A percentile compares a stretch with the other conserved stretches of the same genome.
These are phyloP conservation scores for Ormosia emarginata DNA, from an alignment of 306 rosid genomes.

Conservation along the genomic window DNA sequence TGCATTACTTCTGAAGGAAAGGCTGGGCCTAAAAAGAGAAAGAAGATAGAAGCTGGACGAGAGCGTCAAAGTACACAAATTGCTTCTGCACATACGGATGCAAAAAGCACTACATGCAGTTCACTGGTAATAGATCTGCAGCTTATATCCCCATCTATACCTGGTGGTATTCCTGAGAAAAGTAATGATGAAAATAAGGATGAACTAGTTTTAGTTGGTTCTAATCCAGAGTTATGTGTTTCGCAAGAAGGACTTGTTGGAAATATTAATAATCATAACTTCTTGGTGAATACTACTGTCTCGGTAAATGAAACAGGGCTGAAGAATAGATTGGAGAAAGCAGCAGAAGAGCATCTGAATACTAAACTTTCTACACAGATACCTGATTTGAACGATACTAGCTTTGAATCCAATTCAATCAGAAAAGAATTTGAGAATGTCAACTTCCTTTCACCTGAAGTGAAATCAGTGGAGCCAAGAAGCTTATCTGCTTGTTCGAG, in stretches of 20 bases:
- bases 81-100: constrained; percentile 10
- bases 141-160: background rate
- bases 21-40: constrained; percentile 37
- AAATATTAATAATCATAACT: background rate
- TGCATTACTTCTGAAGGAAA: constrained; percentile 37
- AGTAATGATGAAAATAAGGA: constrained; percentile 10
- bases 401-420: constrained; percentile 31
- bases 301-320: background rate
- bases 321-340: constrained; percentile 32
- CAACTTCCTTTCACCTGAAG: constrained; percentile 28
- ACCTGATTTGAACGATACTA: constrained; percentile 70
- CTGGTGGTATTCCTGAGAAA: constrained; percentile 9
- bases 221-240: constrained; percentile 14
- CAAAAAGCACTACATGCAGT: constrained; percentile 14
- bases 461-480: constrained; percentile 23
- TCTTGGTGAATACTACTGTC: background rate
- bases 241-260: constrained; percentile 4
- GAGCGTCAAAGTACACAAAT: constrained; percentile 7
- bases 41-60: constrained; percentile 19
- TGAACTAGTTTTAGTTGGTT: constrained; percentile 10
- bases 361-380: constrained; percentile 25
- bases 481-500: constrained; percentile 21
- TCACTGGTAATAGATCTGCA: constrained; percentile 51
- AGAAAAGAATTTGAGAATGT: constrained; percentile 33
- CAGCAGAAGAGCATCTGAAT: constrained; percentile 20